Conservation (phyloP, 306 rosid genomes). For the Canavalia ensiformis region DNA sequence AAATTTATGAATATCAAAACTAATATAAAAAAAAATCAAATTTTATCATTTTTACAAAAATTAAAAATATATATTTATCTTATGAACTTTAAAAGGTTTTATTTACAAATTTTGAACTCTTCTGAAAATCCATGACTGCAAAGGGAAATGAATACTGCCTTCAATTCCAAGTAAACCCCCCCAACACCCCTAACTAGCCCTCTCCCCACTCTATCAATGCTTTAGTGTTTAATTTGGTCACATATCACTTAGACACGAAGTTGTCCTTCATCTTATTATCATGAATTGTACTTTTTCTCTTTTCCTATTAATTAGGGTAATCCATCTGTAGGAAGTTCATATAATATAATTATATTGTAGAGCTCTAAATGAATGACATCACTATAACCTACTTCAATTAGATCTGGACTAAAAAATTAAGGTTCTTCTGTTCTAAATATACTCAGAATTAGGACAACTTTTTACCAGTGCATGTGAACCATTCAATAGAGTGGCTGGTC, state of each 20-base stretch:
- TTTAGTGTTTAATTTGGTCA: not conserved
- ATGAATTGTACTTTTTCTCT: not conserved
- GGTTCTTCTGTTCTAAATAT: constrained; percentile 28
- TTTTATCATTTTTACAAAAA: too few relatives aligned
- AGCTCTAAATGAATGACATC: constrained; percentile 44
- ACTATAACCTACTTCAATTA: constrained; percentile 46
- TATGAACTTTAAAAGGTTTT: not conserved
- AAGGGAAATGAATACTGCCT: constrained; percentile 3
- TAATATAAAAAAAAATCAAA: too few relatives aligned
- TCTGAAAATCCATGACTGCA: constrained; percentile 1
- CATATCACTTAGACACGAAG: not conserved
- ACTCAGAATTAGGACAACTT: constrained; percentile 44
- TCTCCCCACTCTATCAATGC: not conserved
- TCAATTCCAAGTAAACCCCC: not conserved
- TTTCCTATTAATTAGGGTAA: not conserved
- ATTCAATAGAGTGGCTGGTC: constrained; percentile 61
- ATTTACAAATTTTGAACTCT: not conserved
- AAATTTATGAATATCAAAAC: too few relatives aligned
- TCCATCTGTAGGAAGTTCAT: not conserved
- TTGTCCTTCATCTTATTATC: not conserved
- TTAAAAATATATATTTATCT: too few relatives aligned
- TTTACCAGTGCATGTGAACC: constrained; percentile 62
- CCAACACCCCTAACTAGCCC: not conserved
- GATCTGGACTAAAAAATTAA: constrained; percentile 42
- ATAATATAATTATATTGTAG: constrained; percentile 1